These are phyloP conservation scores for Stellera chamaejasme DNA, from an alignment of 345 rosid genomes.

Conservation along the genomic window DNA sequence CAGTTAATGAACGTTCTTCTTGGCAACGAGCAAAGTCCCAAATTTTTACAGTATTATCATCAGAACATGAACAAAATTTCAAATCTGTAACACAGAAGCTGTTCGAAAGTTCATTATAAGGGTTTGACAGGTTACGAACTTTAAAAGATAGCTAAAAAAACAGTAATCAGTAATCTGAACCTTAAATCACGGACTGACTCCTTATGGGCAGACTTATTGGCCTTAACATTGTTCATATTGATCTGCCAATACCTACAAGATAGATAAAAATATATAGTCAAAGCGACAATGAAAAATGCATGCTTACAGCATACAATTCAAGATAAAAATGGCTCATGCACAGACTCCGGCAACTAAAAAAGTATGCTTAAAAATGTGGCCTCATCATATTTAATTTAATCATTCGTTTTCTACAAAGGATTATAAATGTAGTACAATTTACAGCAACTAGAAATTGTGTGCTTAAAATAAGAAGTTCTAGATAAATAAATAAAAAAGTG, in stretches of 20 bases:
- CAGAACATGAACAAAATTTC: constrained; percentile 97
- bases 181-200: constrained; percentile 91
- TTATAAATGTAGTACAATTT: too few relatives aligned
- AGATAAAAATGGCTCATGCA: not conserved
- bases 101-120: constrained; percentile 26
- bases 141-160: not conserved
- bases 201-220: constrained; percentile 89
- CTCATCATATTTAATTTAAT: too few relatives aligned
- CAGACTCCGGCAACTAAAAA: not conserved
- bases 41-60: constrained; percentile 93
- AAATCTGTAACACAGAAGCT: constrained; percentile 97
- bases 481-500: constrained; percentile 2
- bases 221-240: constrained; percentile 97
- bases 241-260: constrained; percentile 89
- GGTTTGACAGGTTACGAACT: constrained; percentile 1
- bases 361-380: not conserved
- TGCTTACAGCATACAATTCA: not conserved
- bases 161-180: constrained; percentile 22
- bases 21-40: constrained; percentile 97
- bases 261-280: not conserved
- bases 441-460: too few relatives aligned
- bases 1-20: constrained; percentile 85
- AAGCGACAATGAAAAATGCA: not conserved
- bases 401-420: too few relatives aligned
- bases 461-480: not conserved